Conservation (phyloP, 2,329 filamentous ascomycete genomes). For the Graphilbum fragrans region DNA sequence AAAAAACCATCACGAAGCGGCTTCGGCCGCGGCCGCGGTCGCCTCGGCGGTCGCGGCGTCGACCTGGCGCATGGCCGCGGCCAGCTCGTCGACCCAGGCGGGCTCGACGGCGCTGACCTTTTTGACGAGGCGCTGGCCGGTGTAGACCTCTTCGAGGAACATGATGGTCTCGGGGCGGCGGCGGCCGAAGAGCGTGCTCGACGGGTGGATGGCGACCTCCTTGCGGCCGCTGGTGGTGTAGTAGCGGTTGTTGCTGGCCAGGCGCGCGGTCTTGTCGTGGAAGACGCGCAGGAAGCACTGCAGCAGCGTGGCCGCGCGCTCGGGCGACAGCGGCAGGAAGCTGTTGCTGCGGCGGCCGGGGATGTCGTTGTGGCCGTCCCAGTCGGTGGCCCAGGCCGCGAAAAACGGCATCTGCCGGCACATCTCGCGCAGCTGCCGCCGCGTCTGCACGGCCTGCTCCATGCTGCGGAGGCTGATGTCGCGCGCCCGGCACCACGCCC, state of each 20-base stretch:
- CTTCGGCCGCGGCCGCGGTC: neutral
- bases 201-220: conserved; percentile 48
- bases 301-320: conserved; percentile 39
- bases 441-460: conserved; percentile 49
- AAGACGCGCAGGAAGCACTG: conserved; percentile 53
- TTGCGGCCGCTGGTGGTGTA: conserved; percentile 48
- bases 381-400: conserved; percentile 16
- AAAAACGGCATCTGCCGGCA: conserved; percentile 41
- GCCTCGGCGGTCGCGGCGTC: no score
- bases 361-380: conserved; percentile 34
- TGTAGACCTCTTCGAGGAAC: conserved; percentile 57
- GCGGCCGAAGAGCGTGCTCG: conserved; percentile 46
- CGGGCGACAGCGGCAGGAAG: conserved; percentile 41
- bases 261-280: conserved; percentile 44
- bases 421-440: conserved; percentile 46
- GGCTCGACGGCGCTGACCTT: conserved; percentile 51
- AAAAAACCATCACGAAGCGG: neutral
- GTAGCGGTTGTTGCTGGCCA: conserved; percentile 49
- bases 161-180: conserved; percentile 55
- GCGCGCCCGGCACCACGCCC: conserved; percentile 45
- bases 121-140: conserved; percentile 54
- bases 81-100: conserved; percentile 42
- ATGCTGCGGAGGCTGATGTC: conserved; percentile 48
- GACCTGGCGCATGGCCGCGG: neutral
- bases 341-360: neutral